Conservation (phyloP, 495 filamentous ascomycete genomes). For the Lepidopterella palustris region DNA sequence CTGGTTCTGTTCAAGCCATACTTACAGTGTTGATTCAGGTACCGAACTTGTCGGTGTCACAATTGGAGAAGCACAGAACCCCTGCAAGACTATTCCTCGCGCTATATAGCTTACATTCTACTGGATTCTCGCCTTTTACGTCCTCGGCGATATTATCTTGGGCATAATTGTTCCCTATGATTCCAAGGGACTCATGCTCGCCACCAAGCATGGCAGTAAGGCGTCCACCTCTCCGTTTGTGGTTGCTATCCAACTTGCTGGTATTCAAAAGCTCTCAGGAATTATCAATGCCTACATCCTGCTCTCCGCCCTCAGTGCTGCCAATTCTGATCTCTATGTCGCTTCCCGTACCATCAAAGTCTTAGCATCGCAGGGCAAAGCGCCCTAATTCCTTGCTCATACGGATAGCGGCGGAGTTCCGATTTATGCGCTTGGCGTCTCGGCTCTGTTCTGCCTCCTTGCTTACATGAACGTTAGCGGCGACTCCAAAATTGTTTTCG, state of each 20-base stretch:
- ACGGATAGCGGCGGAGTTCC: conserved; percentile 75
- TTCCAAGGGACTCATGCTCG: conserved; percentile 47
- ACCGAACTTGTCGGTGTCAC: conserved; percentile 76
- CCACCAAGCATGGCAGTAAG: conserved; percentile 36
- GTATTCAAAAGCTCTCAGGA: conserved; percentile 48
- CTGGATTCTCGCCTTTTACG: conserved; percentile 39
- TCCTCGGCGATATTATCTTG: conserved; percentile 47
- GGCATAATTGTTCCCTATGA: conserved; percentile 54
- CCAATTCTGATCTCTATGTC: conserved; percentile 78
- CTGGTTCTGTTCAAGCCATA: not conserved
- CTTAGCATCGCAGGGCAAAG: conserved; percentile 68
- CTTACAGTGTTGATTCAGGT: conserved; percentile 39
- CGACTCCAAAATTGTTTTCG: conserved; percentile 63
- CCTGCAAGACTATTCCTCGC: conserved; percentile 35
- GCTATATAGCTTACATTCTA: conserved; percentile 38
- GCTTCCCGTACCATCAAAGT: conserved; percentile 76
- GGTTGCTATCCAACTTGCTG: conserved; percentile 50
- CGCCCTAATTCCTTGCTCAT: conserved; percentile 60
- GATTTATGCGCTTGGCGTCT: conserved; percentile 56
- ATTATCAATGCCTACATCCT: conserved; percentile 64
- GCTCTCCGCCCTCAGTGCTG: conserved; percentile 71
- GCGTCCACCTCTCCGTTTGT: conserved; percentile 58
- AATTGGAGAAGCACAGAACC: conserved; percentile 44
- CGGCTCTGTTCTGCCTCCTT: conserved; percentile 56
- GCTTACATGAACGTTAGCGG: conserved; percentile 73